Evolutionary conservation across 495 filamentous ascomycete species (phyloP), one percentile per base, ranked within the genome.

Genomic region (Daldinia grandis): DNA sequence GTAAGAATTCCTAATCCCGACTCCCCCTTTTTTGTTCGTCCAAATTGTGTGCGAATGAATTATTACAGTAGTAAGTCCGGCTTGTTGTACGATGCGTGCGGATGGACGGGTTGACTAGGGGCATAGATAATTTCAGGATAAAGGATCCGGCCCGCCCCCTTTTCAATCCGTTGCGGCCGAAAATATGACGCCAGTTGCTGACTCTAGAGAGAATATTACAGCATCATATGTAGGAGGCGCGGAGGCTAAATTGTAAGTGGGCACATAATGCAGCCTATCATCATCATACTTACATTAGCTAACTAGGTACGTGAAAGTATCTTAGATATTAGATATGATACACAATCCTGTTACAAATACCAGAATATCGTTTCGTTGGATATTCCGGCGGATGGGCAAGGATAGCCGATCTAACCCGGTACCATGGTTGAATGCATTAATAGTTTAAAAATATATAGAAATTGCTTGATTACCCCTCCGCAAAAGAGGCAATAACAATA

Each of bases 61-160:
- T 40, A 40, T 40, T 40, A 17, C 25, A 47, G 25, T 49, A 21
- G 64, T 55, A 66, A 60, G 27, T 47, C 49, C 64, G 64, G 37
- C n/a, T 57, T 57, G 64, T 17, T 15, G 38, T 40, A 40, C 38
- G 28, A 19, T 55, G 25, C 35, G 56, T 49, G 27, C 51, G 37
- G 19, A 21, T 28, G 56, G 57, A 59, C 37, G 64, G 54, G 55
- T 33, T 50, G 35, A 38, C 21, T 54, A 40, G 64, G 56, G 50
- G 58, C 15, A 15, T 62, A 40, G 27, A 24, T 12, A 62, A 61
- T 50, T 58, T 68, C 50, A 53, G 59, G 40, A 64, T 58, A 59
- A 58, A 64, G 28, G 33, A 64, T 42, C 60, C 66, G 66, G 66
- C 44, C 54, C 59, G 59, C 53, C 59, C 60, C 51, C 24, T 64